Evolutionary conservation across 371 early-diverging fungal genomes (phyloP), one percentile per base, ranked within the genome.

Genomic region (Haplosporangium sp.): DNA sequence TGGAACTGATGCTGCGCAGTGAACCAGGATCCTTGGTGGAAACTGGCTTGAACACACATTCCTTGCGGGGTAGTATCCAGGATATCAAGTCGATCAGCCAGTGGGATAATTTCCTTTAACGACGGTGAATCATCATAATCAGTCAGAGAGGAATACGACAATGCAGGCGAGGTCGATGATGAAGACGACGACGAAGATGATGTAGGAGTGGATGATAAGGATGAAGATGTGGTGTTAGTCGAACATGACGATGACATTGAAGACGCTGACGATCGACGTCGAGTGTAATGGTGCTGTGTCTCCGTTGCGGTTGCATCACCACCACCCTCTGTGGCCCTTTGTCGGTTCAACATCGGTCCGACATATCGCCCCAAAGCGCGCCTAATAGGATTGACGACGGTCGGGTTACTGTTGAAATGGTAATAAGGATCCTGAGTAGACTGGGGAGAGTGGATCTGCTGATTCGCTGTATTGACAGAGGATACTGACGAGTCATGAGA

Each of bases 261-360:
- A 3, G 68, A 66, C 8, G 69, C 62, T 3, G 70, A 55, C 9
- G 66, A 65, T n/a, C 64, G 67, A 16, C 67, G 62, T 38, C 58
- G 57, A 18, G 45, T 41, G 12, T 10, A 11, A 29, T 58, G 47
- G 7, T 48, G 59, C 5, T 55, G 37, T 61, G 51, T 10, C 43
- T 57, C 58, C 7, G 29, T 16, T 41, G 21, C 11, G 45, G 18
- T 36, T 43, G 18, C 16, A 18, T 5, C 21, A 21, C 29, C 2
- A 18, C 23, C 41, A 53, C 59, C 46, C 55, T 59, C 47, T 18
- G 43, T 50, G 68, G 42, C 29, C 60, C 52, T 38, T 75, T 61
- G 74, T 1, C 61, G 65, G 18, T 58, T 56, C 14, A 59, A 58
- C 16, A 48, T 48, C 48, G 48, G 8, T 48, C 10, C 16, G 18